Evolutionary conservation across 805 yeast species (phyloP), one percentile per base, ranked within the genome.

Genomic region (Teunomyces gatunensis): DNA sequence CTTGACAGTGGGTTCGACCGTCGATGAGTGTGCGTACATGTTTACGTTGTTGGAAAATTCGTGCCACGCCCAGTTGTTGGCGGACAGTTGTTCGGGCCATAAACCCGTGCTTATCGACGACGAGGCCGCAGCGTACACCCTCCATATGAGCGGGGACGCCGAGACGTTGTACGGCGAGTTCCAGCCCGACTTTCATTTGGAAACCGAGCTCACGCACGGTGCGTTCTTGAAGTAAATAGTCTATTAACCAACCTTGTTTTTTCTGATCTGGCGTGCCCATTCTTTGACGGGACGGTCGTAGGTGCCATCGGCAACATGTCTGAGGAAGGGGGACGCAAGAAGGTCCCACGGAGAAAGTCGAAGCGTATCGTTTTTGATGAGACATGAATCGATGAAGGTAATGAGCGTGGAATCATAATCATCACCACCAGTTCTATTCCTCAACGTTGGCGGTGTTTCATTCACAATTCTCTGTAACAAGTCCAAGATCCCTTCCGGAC

Each of bases 391-490:
- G 13, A 92, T 85, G 61, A 91, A 89, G 43, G 53, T 91, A 70
- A 30, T 64, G 73, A 2, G 63, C 54, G 39, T 81, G 78, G 57
- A 71, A 83, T 3, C 27, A 9, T 25, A 25, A 2, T 5, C 25
- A 9, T 25, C 27, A 9, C 4, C 11, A 9, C 27, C 6, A 55
- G 60, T 54, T 51, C 73, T 56, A 28, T 63, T 54, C 1, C 60
- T 50, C 41, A 91, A 73, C 0, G 78, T 71, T 9, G 99, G 99
- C 0, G 97, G 90, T 2, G 83, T 84, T 63, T 94, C 99, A 59
- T 91, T 89, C 20, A 94, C 99, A 37, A 94, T 91, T 57, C 97
- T 73, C 69, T 94, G 98, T 47, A 94, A 67, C 15, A 94, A 74
- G 60, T 94, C 99, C 53, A 94, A 73, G 39, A 94, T 92, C 1